Conservation (phyloP, 805 yeast species). For the Starmerella sp. region DNA sequence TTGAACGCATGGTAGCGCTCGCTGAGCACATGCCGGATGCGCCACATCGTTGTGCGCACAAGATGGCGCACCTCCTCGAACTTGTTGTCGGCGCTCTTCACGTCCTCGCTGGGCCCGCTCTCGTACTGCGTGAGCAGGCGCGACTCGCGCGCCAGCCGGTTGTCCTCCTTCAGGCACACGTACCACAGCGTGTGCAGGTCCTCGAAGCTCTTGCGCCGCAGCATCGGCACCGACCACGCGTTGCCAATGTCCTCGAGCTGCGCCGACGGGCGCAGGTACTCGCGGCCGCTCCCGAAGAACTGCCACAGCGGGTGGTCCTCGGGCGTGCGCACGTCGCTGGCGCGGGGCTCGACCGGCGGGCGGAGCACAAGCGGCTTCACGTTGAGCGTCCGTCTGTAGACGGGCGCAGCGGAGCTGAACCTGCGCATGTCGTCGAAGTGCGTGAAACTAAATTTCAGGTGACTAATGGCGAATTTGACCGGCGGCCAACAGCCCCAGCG, state of each 20-base stretch:
- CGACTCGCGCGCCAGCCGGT: slow-evolving; percentile 62
- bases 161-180: slow-evolving; percentile 70
- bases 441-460: slow-evolving; percentile 2
- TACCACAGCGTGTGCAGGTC: slow-evolving; percentile 92
- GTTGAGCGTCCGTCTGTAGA: slow-evolving; percentile 17
- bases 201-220: slow-evolving; percentile 81
- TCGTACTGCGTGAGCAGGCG: slow-evolving; percentile 40
- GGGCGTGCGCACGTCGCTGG: slow-evolving; percentile 54
- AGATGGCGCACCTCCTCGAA: slow-evolving; percentile 32
- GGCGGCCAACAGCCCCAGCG: too few species aligned
- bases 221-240: slow-evolving; percentile 78
- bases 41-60: slow-evolving; percentile 55
- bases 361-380: slow-evolving; percentile 48
- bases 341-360: slow-evolving; percentile 78
- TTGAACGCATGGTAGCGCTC: slow-evolving; percentile 70
- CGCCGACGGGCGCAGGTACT: slow-evolving; percentile 47
- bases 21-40: slow-evolving; percentile 74
- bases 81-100: slow-evolving; percentile 17
- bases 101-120: slow-evolving; percentile 21
- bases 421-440: slow-evolving; percentile 6
- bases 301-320: slow-evolving; percentile 94
- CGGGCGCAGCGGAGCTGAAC: slow-evolving; percentile 11
- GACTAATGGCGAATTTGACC: not conserved
- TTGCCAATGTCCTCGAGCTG: slow-evolving; percentile 41
- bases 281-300: slow-evolving; percentile 55